These are phyloP conservation scores for Brasenia schreberi DNA, from an alignment of 164 flowering plant genomes.

Conservation along the genomic window DNA sequence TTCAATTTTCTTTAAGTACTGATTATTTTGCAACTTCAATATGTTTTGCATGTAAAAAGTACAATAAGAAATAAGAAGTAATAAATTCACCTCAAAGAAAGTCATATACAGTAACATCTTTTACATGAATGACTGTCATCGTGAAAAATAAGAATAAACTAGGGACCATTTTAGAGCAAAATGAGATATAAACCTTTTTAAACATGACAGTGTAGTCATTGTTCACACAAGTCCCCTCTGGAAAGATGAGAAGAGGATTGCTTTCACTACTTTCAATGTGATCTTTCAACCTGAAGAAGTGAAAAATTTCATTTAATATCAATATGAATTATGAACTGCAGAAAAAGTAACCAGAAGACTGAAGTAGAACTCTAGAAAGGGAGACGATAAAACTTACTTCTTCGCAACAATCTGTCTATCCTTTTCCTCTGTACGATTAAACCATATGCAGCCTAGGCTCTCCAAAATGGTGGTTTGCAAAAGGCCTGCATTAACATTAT, in stretches of 20 bases:
- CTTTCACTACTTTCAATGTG: slow-evolving; percentile 73
- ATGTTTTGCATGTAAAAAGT: no score
- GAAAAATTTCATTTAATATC: slow-evolving; percentile 1
- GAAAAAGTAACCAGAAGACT: neutral
- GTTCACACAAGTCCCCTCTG: slow-evolving; percentile 99
- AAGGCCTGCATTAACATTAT: slow-evolving; percentile 36
- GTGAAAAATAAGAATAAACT: neutral
- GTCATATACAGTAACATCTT: no score
- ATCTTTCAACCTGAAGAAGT: slow-evolving; percentile 58
- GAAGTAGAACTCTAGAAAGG: neutral
- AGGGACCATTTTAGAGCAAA: neutral
- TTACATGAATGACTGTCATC: no score
- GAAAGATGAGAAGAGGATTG: slow-evolving; percentile 97
- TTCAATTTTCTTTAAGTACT: no score
- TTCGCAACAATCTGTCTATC: slow-evolving; percentile 88
- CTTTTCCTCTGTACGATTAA: slow-evolving; percentile 83
- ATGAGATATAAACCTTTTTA: slow-evolving; percentile 52
- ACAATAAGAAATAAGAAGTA: no score
- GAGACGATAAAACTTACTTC: slow-evolving; percentile 37
- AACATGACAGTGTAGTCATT: slow-evolving; percentile 95
- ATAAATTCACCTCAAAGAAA: no score
- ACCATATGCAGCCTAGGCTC: slow-evolving; percentile 97
- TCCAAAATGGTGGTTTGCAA: slow-evolving; percentile 86
- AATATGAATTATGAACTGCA: neutral
- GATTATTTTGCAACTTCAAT: no score